phyloP scores from a whole-genome alignment of 1,284 basidiomycete genomes.

The Golubevia pallescens region DNA sequence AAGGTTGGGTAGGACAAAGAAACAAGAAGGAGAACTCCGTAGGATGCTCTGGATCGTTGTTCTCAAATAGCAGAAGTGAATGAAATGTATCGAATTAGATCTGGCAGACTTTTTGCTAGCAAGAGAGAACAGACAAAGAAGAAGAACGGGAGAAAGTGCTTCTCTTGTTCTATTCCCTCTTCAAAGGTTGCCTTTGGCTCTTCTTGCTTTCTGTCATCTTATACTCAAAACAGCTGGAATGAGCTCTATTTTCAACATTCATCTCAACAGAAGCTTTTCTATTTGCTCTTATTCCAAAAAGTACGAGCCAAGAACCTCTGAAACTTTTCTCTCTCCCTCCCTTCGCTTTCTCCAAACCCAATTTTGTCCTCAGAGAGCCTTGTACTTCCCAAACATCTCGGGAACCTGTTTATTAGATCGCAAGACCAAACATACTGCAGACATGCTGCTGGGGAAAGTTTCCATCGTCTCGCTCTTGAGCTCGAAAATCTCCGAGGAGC shows the following conservation, averaged over 20 bases:
- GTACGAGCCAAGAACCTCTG: too few species aligned
- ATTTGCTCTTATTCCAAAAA: conserved; percentile 4
- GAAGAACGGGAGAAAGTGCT: conserved; percentile 85
- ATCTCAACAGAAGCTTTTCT: conserved; percentile 1
- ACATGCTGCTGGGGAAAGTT: conserved; percentile 77
- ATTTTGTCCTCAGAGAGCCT: conserved; percentile 66
- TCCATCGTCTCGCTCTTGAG: conserved; percentile 80
- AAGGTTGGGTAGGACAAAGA: not conserved
- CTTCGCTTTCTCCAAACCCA: not conserved
- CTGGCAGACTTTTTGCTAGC: too few species aligned
- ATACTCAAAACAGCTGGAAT: not conserved
- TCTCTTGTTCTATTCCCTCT: too few species aligned
- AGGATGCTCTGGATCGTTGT: too few species aligned
- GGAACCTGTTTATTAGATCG: conserved; percentile 74
- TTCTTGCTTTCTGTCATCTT: not conserved
- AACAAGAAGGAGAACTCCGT: not conserved
- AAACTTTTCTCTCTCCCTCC: conserved; percentile 3
- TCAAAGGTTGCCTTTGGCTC: too few species aligned
- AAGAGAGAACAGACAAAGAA: too few species aligned
- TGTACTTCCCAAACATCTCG: conserved; percentile 87
- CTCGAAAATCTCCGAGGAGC: conserved; percentile 85
- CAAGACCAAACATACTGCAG: conserved; percentile 76
- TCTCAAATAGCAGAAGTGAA: not conserved
- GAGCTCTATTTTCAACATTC: not conserved
- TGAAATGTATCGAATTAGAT: conserved; percentile 1